Conservation (phyloP, 179 eudicot species). For the Nepenthes alata region DNA sequence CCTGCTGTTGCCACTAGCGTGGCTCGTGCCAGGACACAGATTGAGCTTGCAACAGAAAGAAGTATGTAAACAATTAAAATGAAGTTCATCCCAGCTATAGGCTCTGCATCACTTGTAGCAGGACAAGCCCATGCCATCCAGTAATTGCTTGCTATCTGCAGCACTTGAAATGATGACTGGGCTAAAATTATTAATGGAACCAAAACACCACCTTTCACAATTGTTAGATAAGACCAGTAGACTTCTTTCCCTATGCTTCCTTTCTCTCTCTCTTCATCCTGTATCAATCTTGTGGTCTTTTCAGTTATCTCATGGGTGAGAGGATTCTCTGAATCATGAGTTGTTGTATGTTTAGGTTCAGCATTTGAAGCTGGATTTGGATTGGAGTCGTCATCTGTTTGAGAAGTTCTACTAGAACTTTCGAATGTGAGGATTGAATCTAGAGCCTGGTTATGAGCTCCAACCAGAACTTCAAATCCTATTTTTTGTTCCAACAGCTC, state of each 20-base stretch:
- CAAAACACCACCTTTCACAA: slow-evolving; percentile 53
- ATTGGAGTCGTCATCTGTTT: slow-evolving; percentile 14
- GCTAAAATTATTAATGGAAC: slow-evolving; percentile 72
- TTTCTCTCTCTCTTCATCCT: slow-evolving; percentile 83
- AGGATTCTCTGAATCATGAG: slow-evolving; percentile 37
- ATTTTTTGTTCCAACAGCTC: slow-evolving; percentile 64
- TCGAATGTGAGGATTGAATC: slow-evolving; percentile 61
- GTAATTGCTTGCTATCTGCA: slow-evolving; percentile 80
- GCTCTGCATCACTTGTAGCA: slow-evolving; percentile 32
- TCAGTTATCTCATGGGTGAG: slow-evolving; percentile 38
- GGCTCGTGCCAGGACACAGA: slow-evolving; percentile 61
- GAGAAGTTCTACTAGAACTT: slow-evolving; percentile 32
- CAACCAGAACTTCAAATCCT: slow-evolving; percentile 78
- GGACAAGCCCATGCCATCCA: slow-evolving; percentile 99
- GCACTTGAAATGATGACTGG: slow-evolving; percentile 61
- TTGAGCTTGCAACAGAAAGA: slow-evolving; percentile 59
- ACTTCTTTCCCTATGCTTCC: slow-evolving; percentile 87
- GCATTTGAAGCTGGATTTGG: slow-evolving; percentile 21
- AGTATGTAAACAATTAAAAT: slow-evolving; percentile 53
- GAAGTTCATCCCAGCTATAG: slow-evolving; percentile 35
- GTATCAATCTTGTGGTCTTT: slow-evolving; percentile 56
- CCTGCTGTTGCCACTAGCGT: slow-evolving; percentile 58
- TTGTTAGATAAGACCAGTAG: slow-evolving; percentile 69
- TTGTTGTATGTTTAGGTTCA: slow-evolving; percentile 29
- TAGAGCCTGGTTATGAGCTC: slow-evolving; percentile 85